Conservation (phyloP, 2,329 filamentous ascomycete genomes). For the Teratosphaeria gauchensis region DNA sequence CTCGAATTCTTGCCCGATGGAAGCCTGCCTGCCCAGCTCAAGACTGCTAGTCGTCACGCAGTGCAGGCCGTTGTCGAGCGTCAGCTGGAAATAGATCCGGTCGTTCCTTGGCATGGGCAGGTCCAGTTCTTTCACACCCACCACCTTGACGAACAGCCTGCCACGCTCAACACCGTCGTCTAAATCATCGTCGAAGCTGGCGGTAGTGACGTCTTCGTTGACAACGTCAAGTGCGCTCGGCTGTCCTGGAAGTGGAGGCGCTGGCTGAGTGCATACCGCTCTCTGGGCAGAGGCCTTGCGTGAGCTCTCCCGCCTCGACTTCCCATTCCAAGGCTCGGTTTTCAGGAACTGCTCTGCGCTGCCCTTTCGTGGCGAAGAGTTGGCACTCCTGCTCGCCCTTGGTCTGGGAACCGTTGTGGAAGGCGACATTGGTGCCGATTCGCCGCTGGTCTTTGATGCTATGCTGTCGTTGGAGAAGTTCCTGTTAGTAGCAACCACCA, state of each 20-base stretch:
- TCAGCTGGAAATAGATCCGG: conserved; percentile 87
- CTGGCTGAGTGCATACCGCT: conserved; percentile 43
- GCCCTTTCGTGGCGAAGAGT: conserved; percentile 64
- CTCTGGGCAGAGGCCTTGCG: conserved; percentile 43
- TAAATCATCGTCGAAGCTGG: conserved; percentile 41
- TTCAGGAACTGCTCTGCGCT: conserved; percentile 84
- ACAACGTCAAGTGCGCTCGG: conserved; percentile 60
- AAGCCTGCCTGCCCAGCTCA: conserved; percentile 80
- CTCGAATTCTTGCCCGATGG: conserved; percentile 97
- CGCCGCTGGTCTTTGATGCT: conserved; percentile 32
- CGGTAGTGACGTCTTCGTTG: conserved; percentile 55
- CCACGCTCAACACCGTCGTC: conserved; percentile 78
- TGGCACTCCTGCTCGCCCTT: conserved; percentile 45
- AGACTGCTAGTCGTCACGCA: conserved; percentile 96
- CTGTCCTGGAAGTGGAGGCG: conserved; percentile 78
- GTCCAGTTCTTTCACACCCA: conserved; percentile 92
- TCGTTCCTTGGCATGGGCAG: conserved; percentile 84
- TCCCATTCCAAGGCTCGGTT: conserved; percentile 92
- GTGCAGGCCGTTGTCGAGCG: conserved; percentile 94
- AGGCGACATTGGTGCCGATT: conserved; percentile 39
- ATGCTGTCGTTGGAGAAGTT: conserved; percentile 35
- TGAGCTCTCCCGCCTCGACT: conserved; percentile 57
- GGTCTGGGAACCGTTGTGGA: conserved; percentile 30
- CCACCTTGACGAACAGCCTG: conserved; percentile 94
- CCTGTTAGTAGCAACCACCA: conserved; percentile 77